Evolutionary conservation across 2,329 filamentous ascomycete genomes (phyloP), one percentile per base, ranked within the genome.

Genomic region (Phaeosphaeria sp.): DNA sequence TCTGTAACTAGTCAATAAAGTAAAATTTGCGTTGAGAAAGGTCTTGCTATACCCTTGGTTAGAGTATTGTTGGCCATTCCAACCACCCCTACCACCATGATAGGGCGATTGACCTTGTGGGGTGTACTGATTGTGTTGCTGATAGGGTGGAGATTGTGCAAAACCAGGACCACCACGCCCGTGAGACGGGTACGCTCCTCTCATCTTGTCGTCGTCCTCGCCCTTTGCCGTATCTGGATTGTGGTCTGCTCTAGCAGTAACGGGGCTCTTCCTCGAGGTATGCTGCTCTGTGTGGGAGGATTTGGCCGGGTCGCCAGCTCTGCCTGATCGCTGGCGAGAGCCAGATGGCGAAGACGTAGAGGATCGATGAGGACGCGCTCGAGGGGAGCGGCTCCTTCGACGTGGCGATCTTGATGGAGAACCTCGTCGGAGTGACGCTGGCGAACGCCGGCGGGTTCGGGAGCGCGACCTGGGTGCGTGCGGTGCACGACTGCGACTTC

Each of bases 71-170:
- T 73, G 83, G 20, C 80, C 81, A 59, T 76, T 77, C 82, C 86
- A 86, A 51, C 80, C 81, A 27, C 84, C 83, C 73, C 86, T 80
- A 49, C 80, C 80, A 60, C 79, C 78, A 39, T 80, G 80, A 69
- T 89, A 86, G 15, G 88, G 86, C 41, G 88, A 89, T 44, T 85
- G 84, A 10, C 82, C 81, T 58, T 83, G 83, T n/a, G 88, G 86
- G 18, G 88, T 89, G 46, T 83, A 83, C 64, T 87, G 85, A 64
- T 84, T 83, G 20, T 85, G 82, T 21, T 82, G 81, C 62, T 80
- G 79, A 65, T 86, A 85, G 53, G 85, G 83, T 41, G 88, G 84
- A n/a, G 87, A 87, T 47, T 84, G 82, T 22, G 82, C 82, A 66
- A 85, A 86, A 54, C 83, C 81, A n/a, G 68, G 52, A 9, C 72